These are phyloP conservation scores for Sequoia sempervirens DNA, from an alignment of 75 land plant species.

Conservation along the genomic window DNA sequence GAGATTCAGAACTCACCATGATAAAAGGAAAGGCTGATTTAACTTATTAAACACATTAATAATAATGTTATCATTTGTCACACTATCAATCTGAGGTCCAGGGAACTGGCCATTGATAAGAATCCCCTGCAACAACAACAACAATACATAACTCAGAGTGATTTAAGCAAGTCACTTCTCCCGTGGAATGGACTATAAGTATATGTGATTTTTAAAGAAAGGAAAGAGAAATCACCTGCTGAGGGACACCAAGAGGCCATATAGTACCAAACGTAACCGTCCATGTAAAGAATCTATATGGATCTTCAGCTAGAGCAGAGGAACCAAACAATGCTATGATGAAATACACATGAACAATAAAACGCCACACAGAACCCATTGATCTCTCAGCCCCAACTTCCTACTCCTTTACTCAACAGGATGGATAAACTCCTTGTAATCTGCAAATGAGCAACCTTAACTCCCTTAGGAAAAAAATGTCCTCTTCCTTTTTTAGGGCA, in stretches of 20 bases:
- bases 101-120: conserved; percentile 91
- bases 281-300: conserved; percentile 63
- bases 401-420: no score
- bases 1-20: conserved; percentile 49
- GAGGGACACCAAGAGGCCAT: conserved; percentile 42
- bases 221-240: conserved; percentile 27
- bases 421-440: neutral
- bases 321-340: neutral
- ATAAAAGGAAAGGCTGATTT: conserved; percentile 70
- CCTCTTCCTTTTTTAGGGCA: neutral
- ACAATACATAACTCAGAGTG: neutral
- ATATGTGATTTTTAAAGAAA: neutral
- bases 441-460: neutral
- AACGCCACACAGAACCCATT: conserved; percentile 1
- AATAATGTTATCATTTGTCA: conserved; percentile 76
- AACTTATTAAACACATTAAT: conserved; percentile 74
- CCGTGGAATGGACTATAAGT: neutral
- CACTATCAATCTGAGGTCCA: conserved; percentile 64
- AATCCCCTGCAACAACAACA: conserved; percentile 62
- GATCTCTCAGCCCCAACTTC: neutral
- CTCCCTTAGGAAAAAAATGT: neutral
- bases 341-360: neutral
- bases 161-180: neutral
- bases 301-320: conserved; percentile 26
- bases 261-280: conserved; percentile 28